These are phyloP conservation scores for Lantana camara DNA, from an alignment of 257 asterid genomes.

Conservation along the genomic window DNA sequence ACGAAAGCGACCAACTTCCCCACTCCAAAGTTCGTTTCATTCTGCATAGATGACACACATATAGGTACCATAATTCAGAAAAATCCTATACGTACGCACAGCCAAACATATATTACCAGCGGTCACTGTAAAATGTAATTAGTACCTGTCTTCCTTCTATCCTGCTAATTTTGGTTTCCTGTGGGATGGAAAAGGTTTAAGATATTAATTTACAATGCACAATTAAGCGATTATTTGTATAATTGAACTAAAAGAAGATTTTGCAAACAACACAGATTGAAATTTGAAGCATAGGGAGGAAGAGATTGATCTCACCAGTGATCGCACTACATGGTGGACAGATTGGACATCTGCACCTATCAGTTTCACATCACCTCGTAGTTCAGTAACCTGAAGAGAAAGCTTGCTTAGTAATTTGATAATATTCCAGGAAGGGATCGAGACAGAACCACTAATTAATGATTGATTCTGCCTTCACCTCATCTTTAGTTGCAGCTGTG, in stretches of 20 bases:
- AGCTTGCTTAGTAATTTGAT: conserved; percentile 22
- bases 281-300: no score
- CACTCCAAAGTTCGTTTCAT: conserved; percentile 55
- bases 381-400: conserved; percentile 55
- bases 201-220: conserved; percentile 23
- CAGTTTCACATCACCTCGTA: conserved; percentile 63
- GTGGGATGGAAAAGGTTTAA: conserved; percentile 31
- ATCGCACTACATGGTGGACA: conserved; percentile 69
- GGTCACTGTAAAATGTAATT: conserved; percentile 13
- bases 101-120: conserved; percentile 7
- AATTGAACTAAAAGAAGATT: conserved; percentile 18
- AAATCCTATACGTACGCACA: conserved; percentile 9
- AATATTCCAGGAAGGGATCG: conserved; percentile 15
- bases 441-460: conserved; percentile 8
- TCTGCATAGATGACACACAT: conserved; percentile 44
- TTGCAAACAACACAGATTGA: background rate
- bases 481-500: conserved; percentile 60
- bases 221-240: conserved; percentile 4
- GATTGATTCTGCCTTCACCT: conserved; percentile 52
- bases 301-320: conserved; percentile 64
- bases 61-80: conserved; percentile 12
- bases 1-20: conserved; percentile 56
- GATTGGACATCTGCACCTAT: conserved; percentile 60
- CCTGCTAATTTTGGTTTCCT: conserved; percentile 81
- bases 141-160: conserved; percentile 88